phyloP scores from a whole-genome alignment of 345 rosid species.

The Conringia planisiliqua region DNA sequence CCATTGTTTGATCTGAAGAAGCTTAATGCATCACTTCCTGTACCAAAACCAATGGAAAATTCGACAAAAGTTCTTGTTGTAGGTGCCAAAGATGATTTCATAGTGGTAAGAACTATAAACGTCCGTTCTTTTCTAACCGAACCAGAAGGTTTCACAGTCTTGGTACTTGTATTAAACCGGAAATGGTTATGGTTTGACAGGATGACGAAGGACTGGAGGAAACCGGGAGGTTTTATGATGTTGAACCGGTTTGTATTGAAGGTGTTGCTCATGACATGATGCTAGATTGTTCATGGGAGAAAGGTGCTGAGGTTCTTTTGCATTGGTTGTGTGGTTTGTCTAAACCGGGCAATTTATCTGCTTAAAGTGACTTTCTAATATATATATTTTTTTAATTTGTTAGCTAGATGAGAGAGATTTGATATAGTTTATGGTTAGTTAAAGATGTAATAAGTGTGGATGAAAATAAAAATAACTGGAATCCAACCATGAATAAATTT shows the following conservation, averaged over 20 bases:
- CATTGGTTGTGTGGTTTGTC: slow-evolving; percentile 7
- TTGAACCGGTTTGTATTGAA: slow-evolving; percentile 53
- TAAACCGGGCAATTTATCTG: not conserved
- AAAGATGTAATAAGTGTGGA: too few species aligned
- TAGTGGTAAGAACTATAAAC: slow-evolving; percentile 48
- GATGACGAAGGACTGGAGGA: slow-evolving; percentile 63
- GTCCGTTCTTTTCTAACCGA: not conserved
- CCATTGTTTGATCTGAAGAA: slow-evolving; percentile 79
- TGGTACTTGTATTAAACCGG: not conserved
- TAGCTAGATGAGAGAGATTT: too few species aligned
- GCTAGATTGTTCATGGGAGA: slow-evolving; percentile 82
- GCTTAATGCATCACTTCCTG: slow-evolving; percentile 86
- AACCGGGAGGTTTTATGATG: slow-evolving; percentile 61
- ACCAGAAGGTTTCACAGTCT: not conserved
- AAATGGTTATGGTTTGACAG: slow-evolving; percentile 29
- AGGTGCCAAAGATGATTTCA: slow-evolving; percentile 81
- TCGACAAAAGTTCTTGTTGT: slow-evolving; percentile 53
- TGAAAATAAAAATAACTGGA: too few species aligned
- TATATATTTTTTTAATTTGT: too few species aligned
- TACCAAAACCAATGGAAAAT: slow-evolving; percentile 53
- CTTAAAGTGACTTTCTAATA: not conserved
- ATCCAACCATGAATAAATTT: too few species aligned
- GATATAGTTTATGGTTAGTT: too few species aligned
- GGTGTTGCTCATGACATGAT: slow-evolving; percentile 91
- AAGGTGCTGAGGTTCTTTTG: slow-evolving; percentile 53